A percentile compares a stretch with the other conserved stretches of the same genome.
These are phyloP conservation scores for Gossypium bickii DNA, from an alignment of 345 rosid genomes.

Conservation along the genomic window DNA sequence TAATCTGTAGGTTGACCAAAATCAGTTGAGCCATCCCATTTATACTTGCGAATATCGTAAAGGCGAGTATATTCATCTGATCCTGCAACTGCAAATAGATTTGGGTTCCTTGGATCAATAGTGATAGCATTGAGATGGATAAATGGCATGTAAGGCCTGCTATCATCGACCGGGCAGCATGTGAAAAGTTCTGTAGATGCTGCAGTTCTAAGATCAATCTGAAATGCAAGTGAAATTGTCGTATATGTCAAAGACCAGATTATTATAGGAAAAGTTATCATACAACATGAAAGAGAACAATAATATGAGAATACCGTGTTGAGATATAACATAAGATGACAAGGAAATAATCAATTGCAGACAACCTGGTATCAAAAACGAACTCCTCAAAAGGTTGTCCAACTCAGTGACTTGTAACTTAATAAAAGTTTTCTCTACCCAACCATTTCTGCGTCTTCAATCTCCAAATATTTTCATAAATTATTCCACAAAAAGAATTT, in stretches of 20 bases:
- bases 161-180: conserved; percentile 39
- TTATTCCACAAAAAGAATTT: conserved; percentile 3
- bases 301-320: too few species aligned
- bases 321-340: not conserved
- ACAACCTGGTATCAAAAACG: not conserved
- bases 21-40: conserved; percentile 49
- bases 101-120: conserved; percentile 75
- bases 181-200: conserved; percentile 64
- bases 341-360: not conserved
- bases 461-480: not conserved
- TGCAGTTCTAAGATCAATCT: conserved; percentile 81
- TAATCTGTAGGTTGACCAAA: conserved; percentile 52
- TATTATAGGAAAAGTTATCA: conserved; percentile 10
- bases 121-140: conserved; percentile 65
- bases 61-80: conserved; percentile 73
- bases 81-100: conserved; percentile 78
- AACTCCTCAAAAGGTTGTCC: conserved; percentile 10
- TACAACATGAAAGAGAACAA: not conserved
- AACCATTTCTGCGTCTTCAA: conserved; percentile 1
- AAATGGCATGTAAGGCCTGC: conserved; percentile 28
- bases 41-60: conserved; percentile 72
- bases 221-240: conserved; percentile 31
- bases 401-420: not conserved
- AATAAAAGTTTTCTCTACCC: not conserved
- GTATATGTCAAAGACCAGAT: conserved; percentile 1